A percentile compares a stretch with the other conserved stretches of the same genome.
These are phyloP conservation scores for Boletus insuetus DNA, from an alignment of 768 basidiomycete species.

Conservation along the genomic window DNA sequence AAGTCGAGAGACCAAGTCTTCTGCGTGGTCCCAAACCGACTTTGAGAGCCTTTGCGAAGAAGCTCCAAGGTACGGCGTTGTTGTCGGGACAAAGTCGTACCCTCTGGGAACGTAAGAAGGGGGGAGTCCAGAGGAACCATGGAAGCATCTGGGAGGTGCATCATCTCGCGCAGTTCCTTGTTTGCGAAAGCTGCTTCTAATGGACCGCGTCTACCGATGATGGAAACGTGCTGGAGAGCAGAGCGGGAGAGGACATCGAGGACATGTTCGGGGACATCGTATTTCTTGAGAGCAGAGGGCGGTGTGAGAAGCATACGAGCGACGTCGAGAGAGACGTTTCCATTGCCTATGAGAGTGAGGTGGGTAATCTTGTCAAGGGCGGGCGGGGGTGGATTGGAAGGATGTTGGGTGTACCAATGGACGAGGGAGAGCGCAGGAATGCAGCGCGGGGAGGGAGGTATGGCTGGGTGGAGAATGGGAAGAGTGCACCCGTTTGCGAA, in stretches of 20 bases:
- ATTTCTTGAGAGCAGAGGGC: conserved; percentile 55
- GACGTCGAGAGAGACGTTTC: conserved; percentile 92
- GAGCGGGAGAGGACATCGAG: conserved; percentile 64
- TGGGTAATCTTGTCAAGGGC: conserved; percentile 64
- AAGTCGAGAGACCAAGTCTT: conserved; percentile 85
- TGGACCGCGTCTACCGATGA: conserved; percentile 84
- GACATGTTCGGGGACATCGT: conserved; percentile 78
- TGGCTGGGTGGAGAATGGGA: conserved; percentile 54
- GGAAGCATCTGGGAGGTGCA: conserved; percentile 55
- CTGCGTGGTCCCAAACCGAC: conserved; percentile 42
- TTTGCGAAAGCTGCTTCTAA: conserved; percentile 87
- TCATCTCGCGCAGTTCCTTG: conserved; percentile 91
- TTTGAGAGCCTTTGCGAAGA: conserved; percentile 60
- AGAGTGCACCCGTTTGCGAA: conserved; percentile 84
- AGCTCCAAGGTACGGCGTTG: conserved; percentile 67
- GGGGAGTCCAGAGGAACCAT: conserved; percentile 59
- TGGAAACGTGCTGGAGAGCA: conserved; percentile 70
- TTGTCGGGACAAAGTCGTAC: conserved; percentile 49
- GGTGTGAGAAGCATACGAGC: conserved; percentile 85
- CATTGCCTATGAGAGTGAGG: conserved; percentile 87
- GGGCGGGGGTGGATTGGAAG: conserved; percentile 59
- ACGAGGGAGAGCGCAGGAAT: conserved; percentile 81
- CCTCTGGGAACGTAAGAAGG: conserved; percentile 39
- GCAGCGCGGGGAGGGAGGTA: conserved; percentile 49
- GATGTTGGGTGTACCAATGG: conserved; percentile 96